A percentile compares a stretch with the other conserved stretches of the same genome.
Conservation (phyloP, 306 rosid genomes). For the Prinsepia uniflora region DNA sequence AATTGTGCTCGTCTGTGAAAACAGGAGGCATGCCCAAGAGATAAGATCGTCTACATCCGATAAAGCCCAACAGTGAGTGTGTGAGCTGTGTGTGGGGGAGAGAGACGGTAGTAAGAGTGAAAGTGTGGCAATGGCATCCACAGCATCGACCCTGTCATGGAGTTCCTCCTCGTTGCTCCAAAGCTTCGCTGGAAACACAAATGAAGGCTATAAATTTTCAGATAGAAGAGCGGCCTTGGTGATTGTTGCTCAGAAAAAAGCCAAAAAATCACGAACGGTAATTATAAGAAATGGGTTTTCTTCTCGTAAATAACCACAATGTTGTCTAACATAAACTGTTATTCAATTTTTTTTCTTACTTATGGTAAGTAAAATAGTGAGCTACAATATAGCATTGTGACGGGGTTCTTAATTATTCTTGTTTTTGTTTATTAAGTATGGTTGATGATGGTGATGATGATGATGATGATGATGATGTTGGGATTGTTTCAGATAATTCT, state of each 20-base stretch:
- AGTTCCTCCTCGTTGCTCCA: slow-evolving; percentile 47
- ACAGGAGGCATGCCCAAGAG: slow-evolving; percentile 2
- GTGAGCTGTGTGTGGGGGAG: background rate
- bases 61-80: background rate
- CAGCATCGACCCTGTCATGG: slow-evolving; percentile 60
- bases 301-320: background rate
- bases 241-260: slow-evolving; percentile 73
- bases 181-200: slow-evolving; percentile 36
- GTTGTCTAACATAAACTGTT: background rate
- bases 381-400: background rate
- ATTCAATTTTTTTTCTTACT: background rate
- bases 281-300: slow-evolving; percentile 13
- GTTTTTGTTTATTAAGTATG: background rate
- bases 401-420: background rate
- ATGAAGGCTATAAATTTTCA: slow-evolving; percentile 33
- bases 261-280: slow-evolving; percentile 78
- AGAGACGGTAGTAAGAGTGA: slow-evolving; percentile 1
- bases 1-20: background rate
- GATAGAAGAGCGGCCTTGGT: slow-evolving; percentile 28
- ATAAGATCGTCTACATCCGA: slow-evolving; percentile 13
- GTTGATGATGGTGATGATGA: too few species aligned
- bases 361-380: background rate
- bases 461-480: too few species aligned
- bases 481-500: slow-evolving; percentile 61
- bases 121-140: slow-evolving; percentile 53